A percentile compares a stretch with the other conserved stretches of the same genome.
Evolutionary conservation across 106 monocot genomes (phyloP).

Genomic region (Acorus calamus): DNA sequence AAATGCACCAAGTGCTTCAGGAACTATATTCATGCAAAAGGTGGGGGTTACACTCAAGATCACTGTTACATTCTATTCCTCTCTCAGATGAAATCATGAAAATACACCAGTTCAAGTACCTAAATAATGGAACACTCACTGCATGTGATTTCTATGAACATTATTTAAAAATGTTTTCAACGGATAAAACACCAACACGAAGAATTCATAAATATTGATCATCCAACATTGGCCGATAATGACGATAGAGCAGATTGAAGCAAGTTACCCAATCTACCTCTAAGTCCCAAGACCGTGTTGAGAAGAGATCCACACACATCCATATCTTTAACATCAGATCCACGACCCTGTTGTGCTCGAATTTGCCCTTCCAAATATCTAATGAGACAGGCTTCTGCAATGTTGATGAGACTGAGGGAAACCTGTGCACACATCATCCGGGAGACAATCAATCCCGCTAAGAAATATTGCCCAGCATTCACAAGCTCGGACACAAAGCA

Average conservation of each 20-base stretch:
- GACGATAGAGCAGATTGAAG: constrained; percentile 24
- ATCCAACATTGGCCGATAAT: constrained; percentile 29
- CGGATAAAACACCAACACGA: no score
- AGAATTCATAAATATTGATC: no score
- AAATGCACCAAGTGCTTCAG: no score
- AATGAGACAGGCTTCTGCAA: constrained; percentile 42
- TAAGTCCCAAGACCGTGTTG: constrained; percentile 20
- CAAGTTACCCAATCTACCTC: constrained; percentile 19
- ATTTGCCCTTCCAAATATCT: constrained; percentile 47
- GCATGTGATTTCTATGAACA: no score
- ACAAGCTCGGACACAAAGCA: constrained; percentile 71
- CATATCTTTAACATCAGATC: constrained; percentile 13
- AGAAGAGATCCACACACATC: constrained; percentile 22
- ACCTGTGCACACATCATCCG: constrained; percentile 67
- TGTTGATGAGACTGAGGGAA: constrained; percentile 49
- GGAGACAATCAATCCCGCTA: constrained; percentile 69
- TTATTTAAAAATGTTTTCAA: no score
- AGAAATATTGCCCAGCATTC: constrained; percentile 37
- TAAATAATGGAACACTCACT: no score
- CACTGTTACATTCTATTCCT: no score
- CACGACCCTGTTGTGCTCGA: constrained; percentile 2
- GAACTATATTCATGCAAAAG: no score
- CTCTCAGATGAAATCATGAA: no score
- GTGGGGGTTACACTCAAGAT: no score
- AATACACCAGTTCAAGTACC: no score